phyloP scores from a whole-genome alignment of 495 filamentous ascomycete genomes.

The Penicillium simplicissimum region DNA sequence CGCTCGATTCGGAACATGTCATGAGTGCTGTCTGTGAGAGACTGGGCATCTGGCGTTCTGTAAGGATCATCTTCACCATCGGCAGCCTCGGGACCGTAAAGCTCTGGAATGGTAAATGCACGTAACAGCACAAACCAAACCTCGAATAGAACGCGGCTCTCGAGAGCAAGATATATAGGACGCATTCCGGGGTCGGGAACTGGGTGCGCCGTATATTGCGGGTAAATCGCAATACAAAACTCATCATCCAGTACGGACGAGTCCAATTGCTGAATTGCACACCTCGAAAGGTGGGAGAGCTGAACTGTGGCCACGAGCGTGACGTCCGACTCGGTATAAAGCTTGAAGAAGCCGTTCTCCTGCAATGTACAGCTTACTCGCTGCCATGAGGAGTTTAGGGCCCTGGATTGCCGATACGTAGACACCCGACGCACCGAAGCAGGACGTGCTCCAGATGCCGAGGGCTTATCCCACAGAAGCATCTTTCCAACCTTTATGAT shows the following conservation, averaged over 20 bases:
- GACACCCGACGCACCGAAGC: conserved; percentile 45
- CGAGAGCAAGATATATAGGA: conserved; percentile 78
- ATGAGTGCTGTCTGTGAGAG: conserved; percentile 23
- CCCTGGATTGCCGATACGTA: conserved; percentile 56
- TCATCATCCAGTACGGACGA: conserved; percentile 92
- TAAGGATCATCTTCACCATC: conserved; percentile 26
- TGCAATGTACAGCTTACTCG: conserved; percentile 89
- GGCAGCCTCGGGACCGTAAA: conserved; percentile 65
- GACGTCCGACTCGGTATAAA: conserved; percentile 81
- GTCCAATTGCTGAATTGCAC: conserved; percentile 85
- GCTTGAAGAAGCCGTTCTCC: conserved; percentile 92
- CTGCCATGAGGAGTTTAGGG: conserved; percentile 68
- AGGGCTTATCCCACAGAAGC: conserved; percentile 76
- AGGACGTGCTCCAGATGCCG: conserved; percentile 43
- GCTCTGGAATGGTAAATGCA: conserved; percentile 90
- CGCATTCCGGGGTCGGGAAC: conserved; percentile 48
- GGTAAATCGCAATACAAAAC: conserved; percentile 91
- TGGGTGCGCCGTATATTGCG: conserved; percentile 70
- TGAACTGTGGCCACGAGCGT: conserved; percentile 79
- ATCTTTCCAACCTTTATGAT: conserved; percentile 98
- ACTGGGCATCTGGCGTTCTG: conserved; percentile 28
- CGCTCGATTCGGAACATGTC: conserved; percentile 71
- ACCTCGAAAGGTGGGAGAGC: conserved; percentile 84
- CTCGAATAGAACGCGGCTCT: conserved; percentile 86
- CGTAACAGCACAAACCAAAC: conserved; percentile 95